phyloP scores from a whole-genome alignment of 2,329 filamentous ascomycete genomes.

The Stagonosporopsis tanaceti region DNA sequence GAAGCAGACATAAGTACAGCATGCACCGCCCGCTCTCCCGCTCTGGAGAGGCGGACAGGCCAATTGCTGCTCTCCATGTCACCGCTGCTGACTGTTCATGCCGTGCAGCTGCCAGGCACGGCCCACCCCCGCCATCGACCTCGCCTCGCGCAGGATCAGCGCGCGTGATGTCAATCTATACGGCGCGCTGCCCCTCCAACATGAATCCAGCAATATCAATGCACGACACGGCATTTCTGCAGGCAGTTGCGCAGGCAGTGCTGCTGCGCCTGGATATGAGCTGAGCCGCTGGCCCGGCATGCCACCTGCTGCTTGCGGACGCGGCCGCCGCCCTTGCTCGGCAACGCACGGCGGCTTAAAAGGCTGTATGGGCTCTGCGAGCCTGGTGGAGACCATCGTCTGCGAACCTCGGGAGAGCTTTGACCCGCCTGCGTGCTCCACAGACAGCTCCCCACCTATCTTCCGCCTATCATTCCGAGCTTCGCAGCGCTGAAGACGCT shows the following conservation, averaged over 20 bases:
- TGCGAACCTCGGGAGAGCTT: slow-evolving; percentile 24
- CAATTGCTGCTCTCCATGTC: slow-evolving; percentile 1
- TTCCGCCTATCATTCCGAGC: slow-evolving; percentile 25
- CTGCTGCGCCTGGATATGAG: slow-evolving; percentile 7
- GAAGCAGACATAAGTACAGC: slow-evolving; percentile 18
- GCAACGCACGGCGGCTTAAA: slow-evolving; percentile 23
- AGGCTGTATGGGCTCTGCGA: slow-evolving; percentile 23
- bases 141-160: slow-evolving; percentile 12
- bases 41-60: not conserved
- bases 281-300: slow-evolving; percentile 21
- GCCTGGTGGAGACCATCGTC: not conserved
- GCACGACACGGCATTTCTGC: slow-evolving; percentile 18
- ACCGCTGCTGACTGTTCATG: slow-evolving; percentile 6
- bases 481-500: slow-evolving; percentile 17
- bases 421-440: slow-evolving; percentile 30
- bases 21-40: slow-evolving; percentile 3
- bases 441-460: slow-evolving; percentile 28
- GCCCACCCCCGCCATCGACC: slow-evolving; percentile 6
- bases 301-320: slow-evolving; percentile 26
- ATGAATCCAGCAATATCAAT: not conserved
- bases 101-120: slow-evolving; percentile 15
- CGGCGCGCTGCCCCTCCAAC: not conserved
- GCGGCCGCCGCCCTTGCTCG: slow-evolving; percentile 13
- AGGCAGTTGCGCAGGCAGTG: slow-evolving; percentile 5
- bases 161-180: slow-evolving; percentile 14